A percentile compares a stretch with the other conserved stretches of the same genome.
phyloP scores from a whole-genome alignment of 2,329 filamentous ascomycete species.

The Neonectria sp. region DNA sequence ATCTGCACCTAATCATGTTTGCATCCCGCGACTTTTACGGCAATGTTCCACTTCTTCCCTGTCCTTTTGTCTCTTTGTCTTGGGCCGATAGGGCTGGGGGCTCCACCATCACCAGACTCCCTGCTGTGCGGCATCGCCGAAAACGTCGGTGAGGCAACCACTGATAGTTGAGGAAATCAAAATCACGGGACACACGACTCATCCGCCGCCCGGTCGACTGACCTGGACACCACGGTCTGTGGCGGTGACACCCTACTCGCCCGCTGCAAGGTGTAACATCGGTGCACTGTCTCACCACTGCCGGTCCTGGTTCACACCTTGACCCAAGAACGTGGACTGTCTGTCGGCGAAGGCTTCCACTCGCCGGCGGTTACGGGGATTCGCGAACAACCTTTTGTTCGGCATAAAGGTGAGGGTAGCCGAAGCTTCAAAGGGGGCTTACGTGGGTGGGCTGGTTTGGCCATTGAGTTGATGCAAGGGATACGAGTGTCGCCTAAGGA shows the following conservation, averaged over 20 bases:
- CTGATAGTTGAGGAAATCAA: conserved; percentile 1
- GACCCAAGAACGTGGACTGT: neutral
- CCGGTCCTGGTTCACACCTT: conserved; percentile 15
- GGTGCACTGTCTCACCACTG: conserved; percentile 19
- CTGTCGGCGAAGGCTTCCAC: neutral
- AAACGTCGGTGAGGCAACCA: conserved; percentile 17
- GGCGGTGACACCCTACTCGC: conserved; percentile 16
- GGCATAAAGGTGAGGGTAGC: neutral
- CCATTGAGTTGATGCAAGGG: neutral
- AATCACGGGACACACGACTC: conserved; percentile 27
- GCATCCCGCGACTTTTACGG: neutral
- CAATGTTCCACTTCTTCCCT: neutral
- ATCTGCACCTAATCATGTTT: conserved; percentile 1
- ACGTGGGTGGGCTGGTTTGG: neutral
- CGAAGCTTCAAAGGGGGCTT: neutral
- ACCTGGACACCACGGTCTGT: conserved; percentile 8
- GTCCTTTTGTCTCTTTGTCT: neutral
- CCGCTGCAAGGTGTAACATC: conserved; percentile 23
- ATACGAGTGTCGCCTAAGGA: neutral
- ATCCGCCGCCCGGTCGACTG: conserved; percentile 15
- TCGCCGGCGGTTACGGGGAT: neutral
- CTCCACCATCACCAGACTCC: conserved; percentile 24
- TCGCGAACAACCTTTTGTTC: neutral
- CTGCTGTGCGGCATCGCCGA: conserved; percentile 12
- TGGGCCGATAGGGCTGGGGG: conserved; percentile 17